A percentile compares a stretch with the other conserved stretches of the same genome.
Evolutionary conservation across 208 protist genomes (phyloP).

Genomic region (Porcisia hertigi): DNA sequence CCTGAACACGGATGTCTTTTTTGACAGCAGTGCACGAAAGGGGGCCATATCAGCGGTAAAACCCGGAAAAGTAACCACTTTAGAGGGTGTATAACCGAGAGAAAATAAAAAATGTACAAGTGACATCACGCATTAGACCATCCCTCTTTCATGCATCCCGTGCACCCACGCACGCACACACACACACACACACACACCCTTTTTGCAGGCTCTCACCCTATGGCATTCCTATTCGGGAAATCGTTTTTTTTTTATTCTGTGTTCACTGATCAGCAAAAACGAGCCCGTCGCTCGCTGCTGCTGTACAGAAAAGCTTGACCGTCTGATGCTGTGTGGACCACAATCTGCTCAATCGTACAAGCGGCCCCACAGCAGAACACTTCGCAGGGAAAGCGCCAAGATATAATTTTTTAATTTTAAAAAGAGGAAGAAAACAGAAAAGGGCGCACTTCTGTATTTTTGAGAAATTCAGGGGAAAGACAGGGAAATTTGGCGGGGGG

Average conservation of each 20-base stretch:
- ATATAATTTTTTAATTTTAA: no score
- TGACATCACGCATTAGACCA: conserved; percentile 3
- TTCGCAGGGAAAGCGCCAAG: not conserved
- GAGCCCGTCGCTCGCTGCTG: not conserved
- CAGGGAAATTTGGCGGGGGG: not conserved
- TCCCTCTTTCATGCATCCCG: not conserved
- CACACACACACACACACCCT: not conserved
- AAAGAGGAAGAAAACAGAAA: no score
- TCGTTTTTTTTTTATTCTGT: not conserved
- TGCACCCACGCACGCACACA: no score
- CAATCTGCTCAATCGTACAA: not conserved
- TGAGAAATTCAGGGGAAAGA: not conserved
- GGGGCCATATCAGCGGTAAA: not conserved
- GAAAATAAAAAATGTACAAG: conserved; percentile 28
- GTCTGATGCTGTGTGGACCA: not conserved
- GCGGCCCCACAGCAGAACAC: not conserved
- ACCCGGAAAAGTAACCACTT: not conserved
- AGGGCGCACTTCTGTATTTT: not conserved
- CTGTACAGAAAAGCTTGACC: not conserved
- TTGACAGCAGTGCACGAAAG: not conserved
- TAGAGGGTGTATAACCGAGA: not conserved
- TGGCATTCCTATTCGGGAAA: not conserved
- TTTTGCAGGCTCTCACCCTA: no score
- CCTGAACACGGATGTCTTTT: not conserved
- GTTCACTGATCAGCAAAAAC: not conserved